phyloP scores from a whole-genome alignment of 495 filamentous ascomycete species.

The Neurospora terricola region DNA sequence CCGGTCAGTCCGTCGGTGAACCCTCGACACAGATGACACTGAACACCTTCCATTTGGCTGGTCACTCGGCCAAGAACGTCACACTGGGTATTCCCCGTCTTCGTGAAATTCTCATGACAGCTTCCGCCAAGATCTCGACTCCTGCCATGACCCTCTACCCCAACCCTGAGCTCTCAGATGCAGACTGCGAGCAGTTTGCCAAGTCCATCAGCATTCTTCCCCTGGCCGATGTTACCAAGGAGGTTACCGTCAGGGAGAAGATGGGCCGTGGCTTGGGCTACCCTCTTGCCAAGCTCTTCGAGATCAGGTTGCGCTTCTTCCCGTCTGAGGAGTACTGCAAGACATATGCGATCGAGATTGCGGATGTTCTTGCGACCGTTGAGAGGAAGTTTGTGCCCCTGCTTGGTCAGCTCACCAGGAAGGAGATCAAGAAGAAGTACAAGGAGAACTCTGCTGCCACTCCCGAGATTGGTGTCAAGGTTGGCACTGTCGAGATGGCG shows the following conservation, averaged over 20 bases:
- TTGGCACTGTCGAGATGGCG: conserved; percentile 57
- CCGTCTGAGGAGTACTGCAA: conserved; percentile 68
- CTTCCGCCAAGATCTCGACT: conserved; percentile 75
- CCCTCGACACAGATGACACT: conserved; percentile 99
- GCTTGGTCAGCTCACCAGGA: conserved; percentile 55
- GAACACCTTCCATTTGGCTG: conserved; percentile 99
- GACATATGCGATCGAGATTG: conserved; percentile 71
- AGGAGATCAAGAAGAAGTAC: conserved; percentile 69
- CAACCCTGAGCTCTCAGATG: conserved; percentile 58
- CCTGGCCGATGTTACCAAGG: conserved; percentile 76
- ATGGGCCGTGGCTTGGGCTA: conserved; percentile 57
- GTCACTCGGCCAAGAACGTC: conserved; percentile 96
- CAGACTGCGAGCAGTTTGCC: conserved; percentile 68
- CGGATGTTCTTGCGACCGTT: conserved; percentile 68
- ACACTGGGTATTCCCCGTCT: conserved; percentile 96
- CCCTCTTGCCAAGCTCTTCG: conserved; percentile 69
- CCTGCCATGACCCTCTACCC: conserved; percentile 84
- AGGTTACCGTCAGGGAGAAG: conserved; percentile 66
- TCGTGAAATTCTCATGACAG: conserved; percentile 97
- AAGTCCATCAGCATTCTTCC: conserved; percentile 88
- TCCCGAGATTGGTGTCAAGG: conserved; percentile 71
- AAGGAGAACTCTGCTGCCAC: conserved; percentile 57
- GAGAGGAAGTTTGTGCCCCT: conserved; percentile 66
- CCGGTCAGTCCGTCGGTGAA: conserved; percentile 92
- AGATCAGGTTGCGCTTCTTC: conserved; percentile 76